phyloP scores from a whole-genome alignment of 768 basidiomycete genomes.

The Russula griseocarnosa region DNA sequence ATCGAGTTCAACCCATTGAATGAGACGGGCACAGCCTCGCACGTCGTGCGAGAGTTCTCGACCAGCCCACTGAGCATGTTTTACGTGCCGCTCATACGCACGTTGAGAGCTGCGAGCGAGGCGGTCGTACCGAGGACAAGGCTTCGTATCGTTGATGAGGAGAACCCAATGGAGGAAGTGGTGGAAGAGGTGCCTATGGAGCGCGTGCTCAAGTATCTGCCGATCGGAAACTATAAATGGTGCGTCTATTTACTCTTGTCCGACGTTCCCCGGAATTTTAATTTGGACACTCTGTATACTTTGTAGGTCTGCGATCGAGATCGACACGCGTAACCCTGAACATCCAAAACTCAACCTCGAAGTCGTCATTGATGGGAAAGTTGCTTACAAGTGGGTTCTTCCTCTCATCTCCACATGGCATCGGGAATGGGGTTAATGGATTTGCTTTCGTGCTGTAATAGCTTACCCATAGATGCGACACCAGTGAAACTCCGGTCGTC shows the following conservation, averaged over 20 bases:
- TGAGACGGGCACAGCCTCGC: slow-evolving; percentile 28
- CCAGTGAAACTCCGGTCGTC: slow-evolving; percentile 44
- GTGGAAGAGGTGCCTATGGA: slow-evolving; percentile 49
- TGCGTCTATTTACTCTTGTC: slow-evolving; percentile 30
- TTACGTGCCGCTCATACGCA: slow-evolving; percentile 57
- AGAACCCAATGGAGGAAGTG: slow-evolving; percentile 27
- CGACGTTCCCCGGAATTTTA: neutral
- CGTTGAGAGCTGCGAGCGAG: slow-evolving; percentile 46
- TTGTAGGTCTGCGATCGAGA: slow-evolving; percentile 61
- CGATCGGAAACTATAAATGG: slow-evolving; percentile 67
- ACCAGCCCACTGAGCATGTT: slow-evolving; percentile 70
- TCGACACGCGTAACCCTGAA: slow-evolving; percentile 55
- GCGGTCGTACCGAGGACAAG: slow-evolving; percentile 40
- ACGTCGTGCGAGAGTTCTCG: slow-evolving; percentile 58
- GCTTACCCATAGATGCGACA: slow-evolving; percentile 46
- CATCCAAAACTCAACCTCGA: slow-evolving; percentile 54
- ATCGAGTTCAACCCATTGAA: slow-evolving; percentile 52
- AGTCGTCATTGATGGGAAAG: slow-evolving; percentile 55
- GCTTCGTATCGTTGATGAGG: slow-evolving; percentile 30
- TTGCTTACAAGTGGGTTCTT: slow-evolving; percentile 46
- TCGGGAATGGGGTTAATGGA: slow-evolving; percentile 4
- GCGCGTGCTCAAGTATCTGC: slow-evolving; percentile 54
- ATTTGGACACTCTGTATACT: too few species aligned
- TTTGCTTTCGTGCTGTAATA: slow-evolving; percentile 28
- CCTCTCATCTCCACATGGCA: neutral